Evolutionary conservation across 192 early-diverging fungal species (phyloP), one percentile per base, ranked within the genome.

Genomic region (Lunasporangiospora selenospora): DNA sequence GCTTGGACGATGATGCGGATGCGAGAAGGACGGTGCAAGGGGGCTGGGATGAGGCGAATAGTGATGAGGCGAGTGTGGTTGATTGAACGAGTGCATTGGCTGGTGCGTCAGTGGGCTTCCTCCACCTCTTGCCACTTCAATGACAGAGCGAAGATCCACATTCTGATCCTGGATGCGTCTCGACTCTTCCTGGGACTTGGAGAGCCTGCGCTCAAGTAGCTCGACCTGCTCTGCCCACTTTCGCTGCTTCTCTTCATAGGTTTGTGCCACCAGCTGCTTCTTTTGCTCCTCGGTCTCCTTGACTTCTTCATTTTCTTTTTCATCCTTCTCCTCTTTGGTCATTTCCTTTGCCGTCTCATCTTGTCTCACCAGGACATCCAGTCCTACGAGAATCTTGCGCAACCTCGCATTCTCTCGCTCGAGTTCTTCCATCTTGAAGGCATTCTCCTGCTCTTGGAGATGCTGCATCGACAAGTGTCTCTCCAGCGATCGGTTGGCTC

Each of bases 221-320:
- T 71, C 53, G 15, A 41, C 30, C 19, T 71, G 67, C 33, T 71
- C 67, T 11, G 37, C 30, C 67, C 67, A 71, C 34, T 48, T 45
- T 31, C 67, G 58, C 12, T 62, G 67, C 33, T 71, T 58, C 13
- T 62, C n/a, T 34, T 62, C 67, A 57, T 60, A 71, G 47, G 52
- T 34, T 7, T 33, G 21, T 11, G 33, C 23, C 3, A n/a, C n/a
- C n/a, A n/a, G n/a, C n/a, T n/a, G n/a, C n/a, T n/a, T n/a, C n/a
- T n/a, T n/a, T n/a, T n/a, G n/a, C n/a, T n/a, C n/a, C n/a, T n/a
- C n/a, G n/a, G 46, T 38, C 21, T 19, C 11, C 33, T 6, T 19
- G 7, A 21, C 23, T 19, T 19, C 27, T 31, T 61, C 52, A 15
- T 67, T 34, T 27, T 54, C 33, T 0, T 18, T 39, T 2, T 58